A percentile compares a stretch with the other conserved stretches of the same genome.
Conservation (phyloP, 441 rosid genomes). For the Syzygium malaccense region DNA sequence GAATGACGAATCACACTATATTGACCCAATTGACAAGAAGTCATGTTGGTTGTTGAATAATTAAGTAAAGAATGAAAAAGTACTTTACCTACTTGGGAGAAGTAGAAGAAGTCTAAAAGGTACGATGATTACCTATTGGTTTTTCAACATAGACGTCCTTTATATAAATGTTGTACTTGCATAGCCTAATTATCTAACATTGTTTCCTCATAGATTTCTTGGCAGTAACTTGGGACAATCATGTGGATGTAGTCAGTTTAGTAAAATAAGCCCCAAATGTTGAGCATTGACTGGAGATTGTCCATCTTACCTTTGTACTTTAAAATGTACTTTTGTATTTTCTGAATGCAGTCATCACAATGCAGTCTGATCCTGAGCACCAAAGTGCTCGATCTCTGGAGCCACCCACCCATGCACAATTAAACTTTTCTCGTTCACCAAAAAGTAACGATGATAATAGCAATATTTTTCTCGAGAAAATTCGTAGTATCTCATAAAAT, state of each 20-base stretch:
- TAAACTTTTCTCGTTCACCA: background rate
- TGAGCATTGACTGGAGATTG: background rate
- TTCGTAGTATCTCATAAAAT: background rate
- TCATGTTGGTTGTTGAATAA: background rate
- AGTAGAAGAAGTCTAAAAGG: background rate
- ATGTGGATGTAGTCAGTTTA: background rate
- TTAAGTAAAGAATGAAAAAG: background rate
- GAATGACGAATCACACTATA: background rate
- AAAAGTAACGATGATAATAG: background rate
- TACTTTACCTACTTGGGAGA: background rate
- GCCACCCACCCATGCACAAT: background rate
- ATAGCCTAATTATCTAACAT: background rate
- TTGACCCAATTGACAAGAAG: background rate
- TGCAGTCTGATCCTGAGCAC: constrained; percentile 2
- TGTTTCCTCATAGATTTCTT: background rate
- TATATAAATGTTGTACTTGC: background rate
- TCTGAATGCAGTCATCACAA: constrained; percentile 6
- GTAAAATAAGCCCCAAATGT: background rate
- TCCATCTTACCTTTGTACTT: background rate
- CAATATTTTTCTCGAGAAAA: background rate
- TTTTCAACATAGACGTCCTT: background rate
- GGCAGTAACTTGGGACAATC: background rate
- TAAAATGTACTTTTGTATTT: background rate
- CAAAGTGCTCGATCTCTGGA: background rate
- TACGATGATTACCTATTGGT: background rate